Base-by-base conservation (phyloP, 23 red algal genomes). In the Cyanidioschyzon merolae region DNA sequence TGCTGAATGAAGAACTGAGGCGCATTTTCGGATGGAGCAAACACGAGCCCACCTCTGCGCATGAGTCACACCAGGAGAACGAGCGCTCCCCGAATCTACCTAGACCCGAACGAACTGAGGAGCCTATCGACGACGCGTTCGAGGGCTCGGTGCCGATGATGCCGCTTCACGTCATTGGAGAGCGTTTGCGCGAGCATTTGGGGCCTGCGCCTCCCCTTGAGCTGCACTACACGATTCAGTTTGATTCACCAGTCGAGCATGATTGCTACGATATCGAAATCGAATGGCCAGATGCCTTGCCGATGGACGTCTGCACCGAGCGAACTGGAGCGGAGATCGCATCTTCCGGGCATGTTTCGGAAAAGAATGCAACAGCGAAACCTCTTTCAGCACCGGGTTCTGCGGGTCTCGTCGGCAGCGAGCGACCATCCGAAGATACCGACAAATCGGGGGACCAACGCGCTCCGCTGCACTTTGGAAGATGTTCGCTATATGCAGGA, bases 251-350 rank as follows among this genome's bases (percentile, higher is more conserved):
- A 34, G 89, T 83, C 71, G 76, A 86, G 51, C 89, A 86, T 29
- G 89, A 82, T 41, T 86, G 83, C 75, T 92, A 86, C 83, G 89
- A 92, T 57, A 79, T 92, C 76, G 58, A 90, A 0, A 84, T 92
- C 32, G 81, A 83, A 38, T 74, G 86, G 29, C 74, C 74, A 38
- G 40, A 36, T 17, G 41, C 1, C 0, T 50, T 90, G 50, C 12
- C 12, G 45, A 15, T 54, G 21, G 7, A 7, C 12, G 45, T 54
- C 45, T 15, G 21, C 45, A 37, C 40, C 37, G 50, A 84, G 15
- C 75, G 76, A 2, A 40, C 79, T 21, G 84, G 80, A 27, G 63
- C 82, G 1, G 88, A 90, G 63, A 79, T 76, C 68, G 77, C 84
- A 41, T 79, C 82, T 26, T 54, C 79, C 41, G 74, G 80, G 21